Base-by-base conservation (phyloP, 129 eudicot species). In the Escallonia rubra region DNA sequence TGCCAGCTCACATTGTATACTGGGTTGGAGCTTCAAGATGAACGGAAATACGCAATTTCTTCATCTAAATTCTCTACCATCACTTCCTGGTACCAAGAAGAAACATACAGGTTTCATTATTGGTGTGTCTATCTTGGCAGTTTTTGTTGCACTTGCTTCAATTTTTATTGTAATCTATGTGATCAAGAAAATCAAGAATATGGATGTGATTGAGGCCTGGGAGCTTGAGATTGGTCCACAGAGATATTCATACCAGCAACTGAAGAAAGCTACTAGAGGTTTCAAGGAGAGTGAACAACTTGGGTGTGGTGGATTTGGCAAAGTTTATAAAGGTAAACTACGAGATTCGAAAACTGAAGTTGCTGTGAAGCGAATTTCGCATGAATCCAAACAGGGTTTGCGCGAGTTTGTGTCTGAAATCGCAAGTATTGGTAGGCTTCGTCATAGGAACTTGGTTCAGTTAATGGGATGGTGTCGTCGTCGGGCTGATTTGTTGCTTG, bases 1-100 rank as follows among this genome's bases (percentile, higher is more conserved):
- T 13, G 80, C 87, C 0, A 79, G 91, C 65, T 74, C 81, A 0
- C 95, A 90, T 82, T 79, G 84, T 60, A 41, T 90, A 3, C 58
- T 79, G 54, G 91, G 95, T 10, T 84, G 97, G 95, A 86, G 91
- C 77, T 86, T 90, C 50, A 82, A 80, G 63, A 74, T 84, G 72
- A 84, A 63, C 13, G 91, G 97, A 11, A 59, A 76, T 11, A 73
- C 85, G 1, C 7, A 74, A 42, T 58, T 80, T 0, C 67, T 83
- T 10, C 62, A 82, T 54, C 57, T 79, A 68, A 50, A 34, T 66
- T 53, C 61, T 5, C 69, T 81, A 2, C 85, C 91, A 64, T 59
- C 74, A 5, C 65, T 79, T 46, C 34, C 34, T 23, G 34, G 34
- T 23, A 43, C 67, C 40, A 85, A 76, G 67, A 49, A 69, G 62